Evolutionary conservation across 768 basidiomycete genomes (phyloP).

Genomic region (Russula abietina): DNA sequence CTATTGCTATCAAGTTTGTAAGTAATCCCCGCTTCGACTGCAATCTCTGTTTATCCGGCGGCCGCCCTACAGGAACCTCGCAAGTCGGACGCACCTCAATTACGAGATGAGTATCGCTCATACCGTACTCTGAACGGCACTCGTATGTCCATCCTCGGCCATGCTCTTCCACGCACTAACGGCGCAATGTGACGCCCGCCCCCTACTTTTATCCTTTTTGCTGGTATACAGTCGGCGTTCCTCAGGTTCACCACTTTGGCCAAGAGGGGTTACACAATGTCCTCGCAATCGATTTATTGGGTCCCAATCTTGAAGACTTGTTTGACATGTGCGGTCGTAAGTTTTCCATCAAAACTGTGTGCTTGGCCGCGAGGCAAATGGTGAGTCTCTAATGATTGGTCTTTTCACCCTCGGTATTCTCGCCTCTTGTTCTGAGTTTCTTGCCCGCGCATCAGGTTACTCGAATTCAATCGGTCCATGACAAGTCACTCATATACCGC

Average conservation of each 20-base stretch:
- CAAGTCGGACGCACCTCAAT: slow-evolving; percentile 96
- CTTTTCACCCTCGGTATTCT: slow-evolving; percentile 4
- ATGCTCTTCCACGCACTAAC: slow-evolving; percentile 5
- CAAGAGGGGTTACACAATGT: slow-evolving; percentile 98
- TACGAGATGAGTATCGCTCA: slow-evolving; percentile 94
- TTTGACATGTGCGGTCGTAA: slow-evolving; percentile 99
- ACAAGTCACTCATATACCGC: slow-evolving; percentile 96
- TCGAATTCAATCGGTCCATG: slow-evolving; percentile 95
- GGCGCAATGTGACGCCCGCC: neutral
- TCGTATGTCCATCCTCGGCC: slow-evolving; percentile 44
- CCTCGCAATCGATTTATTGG: slow-evolving; percentile 88
- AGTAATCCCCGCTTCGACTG: slow-evolving; percentile 31
- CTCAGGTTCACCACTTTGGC: slow-evolving; percentile 98
- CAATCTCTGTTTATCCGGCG: slow-evolving; percentile 15
- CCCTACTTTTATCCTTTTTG: neutral
- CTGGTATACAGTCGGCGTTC: slow-evolving; percentile 70
- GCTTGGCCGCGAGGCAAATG: slow-evolving; percentile 99
- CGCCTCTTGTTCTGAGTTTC: slow-evolving; percentile 14
- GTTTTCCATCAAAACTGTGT: slow-evolving; percentile 96
- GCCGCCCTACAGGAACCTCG: slow-evolving; percentile 65
- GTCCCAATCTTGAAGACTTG: slow-evolving; percentile 95
- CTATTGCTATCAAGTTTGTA: slow-evolving; percentile 97
- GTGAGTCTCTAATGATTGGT: slow-evolving; percentile 41
- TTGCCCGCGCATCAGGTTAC: slow-evolving; percentile 57
- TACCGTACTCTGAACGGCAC: slow-evolving; percentile 93